Base-by-base conservation (phyloP, 2,329 filamentous ascomycete species). In the Lachnellula suecica region DNA sequence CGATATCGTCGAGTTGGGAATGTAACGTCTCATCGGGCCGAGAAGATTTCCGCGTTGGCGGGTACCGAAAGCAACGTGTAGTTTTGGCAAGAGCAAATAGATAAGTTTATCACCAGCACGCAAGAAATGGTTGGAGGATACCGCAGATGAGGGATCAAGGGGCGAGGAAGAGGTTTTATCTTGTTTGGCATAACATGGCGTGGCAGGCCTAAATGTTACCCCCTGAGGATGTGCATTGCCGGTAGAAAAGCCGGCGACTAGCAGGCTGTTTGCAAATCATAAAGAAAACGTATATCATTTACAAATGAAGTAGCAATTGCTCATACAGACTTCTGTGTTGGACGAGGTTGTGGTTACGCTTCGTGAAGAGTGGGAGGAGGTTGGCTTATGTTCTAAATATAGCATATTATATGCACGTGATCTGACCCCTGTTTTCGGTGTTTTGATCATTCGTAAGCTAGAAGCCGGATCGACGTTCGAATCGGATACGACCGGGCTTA, bases 11-110 rank as follows among this genome's bases (percentile, higher is more conserved):
- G 50, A 54, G 48, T 11, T 53, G 37, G 54, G 51, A 49, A 62
- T 62, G 60, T 62, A 62, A 62, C 60, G 60, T 62, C 60, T 53
- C 59, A 62, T 60, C 42, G 46, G 51, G 41, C 45, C 35, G 45
- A 38, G 31, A 15, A n/a, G 47, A 49, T 51, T 24, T 42, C 52
- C 58, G 56, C 42, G 46, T 52, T 37, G 52, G 35, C 51, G 51
- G 55, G 55, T 25, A 22, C 41, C 13, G 34, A 27, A 40, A 40
- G 37, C 61, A 62, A 64, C 57, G 58, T 65, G 37, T 40, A 40
- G 37, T 40, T 40, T 40, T 40, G 19, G 5, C 17, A 40, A 40
- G 3, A 40, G 37, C 37, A 40, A 40, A 40, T 40, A 4, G 17
- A 40, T 40, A 17, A 15, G 37, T 11, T 23, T 40, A 22, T 40